Evolutionary conservation across 768 basidiomycete genomes (phyloP), one percentile per base, ranked within the genome.

Genomic region (Neoboletus subvelutipes): DNA sequence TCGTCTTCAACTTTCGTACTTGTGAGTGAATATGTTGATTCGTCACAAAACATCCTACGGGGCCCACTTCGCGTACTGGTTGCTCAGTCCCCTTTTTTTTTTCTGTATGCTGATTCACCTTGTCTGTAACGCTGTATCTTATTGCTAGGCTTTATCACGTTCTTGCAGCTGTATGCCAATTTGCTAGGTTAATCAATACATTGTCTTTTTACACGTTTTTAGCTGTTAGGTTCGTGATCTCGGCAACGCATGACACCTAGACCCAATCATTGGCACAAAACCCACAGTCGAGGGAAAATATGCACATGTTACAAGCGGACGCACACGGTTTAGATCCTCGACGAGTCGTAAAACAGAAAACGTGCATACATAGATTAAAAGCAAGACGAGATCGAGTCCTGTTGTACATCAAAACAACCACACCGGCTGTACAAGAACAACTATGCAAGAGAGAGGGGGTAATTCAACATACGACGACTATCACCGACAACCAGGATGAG

Each of bases 351-450:
- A 28, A 28, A 5, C 28, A 28, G 5, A 11, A 11, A 5, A 17
- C 4, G n/a, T 28, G n/a, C n/a, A n/a, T n/a, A n/a, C n/a, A 28
- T 20, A 40, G 37, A 11, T 8, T 39, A 39, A 11, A 13, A 52
- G 41, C 33, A 41, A 17, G 20, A 52, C 22, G 7, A 34, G 13
- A 33, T 17, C 18, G 5, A 15, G 12, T 24, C n/a, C 26, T 49
- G 18, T 6, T 54, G 26, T 62, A 62, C 55, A 63, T 3, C 33
- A 45, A 34, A 17, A 41, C 15, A n/a, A n/a, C n/a, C n/a, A n/a
- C 17, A 48, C 29, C 13, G 29, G 34, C 13, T 7, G 33, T 47
- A 59, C 61, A 33, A 47, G 18, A 31, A 34, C 24, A 22, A 7
- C 26, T 20, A 50, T 39, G 20, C 34, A 29, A 55, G 40, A 45